Conservation (phyloP, 176 grass and related monocot species). For the Aegilops longissima region DNA sequence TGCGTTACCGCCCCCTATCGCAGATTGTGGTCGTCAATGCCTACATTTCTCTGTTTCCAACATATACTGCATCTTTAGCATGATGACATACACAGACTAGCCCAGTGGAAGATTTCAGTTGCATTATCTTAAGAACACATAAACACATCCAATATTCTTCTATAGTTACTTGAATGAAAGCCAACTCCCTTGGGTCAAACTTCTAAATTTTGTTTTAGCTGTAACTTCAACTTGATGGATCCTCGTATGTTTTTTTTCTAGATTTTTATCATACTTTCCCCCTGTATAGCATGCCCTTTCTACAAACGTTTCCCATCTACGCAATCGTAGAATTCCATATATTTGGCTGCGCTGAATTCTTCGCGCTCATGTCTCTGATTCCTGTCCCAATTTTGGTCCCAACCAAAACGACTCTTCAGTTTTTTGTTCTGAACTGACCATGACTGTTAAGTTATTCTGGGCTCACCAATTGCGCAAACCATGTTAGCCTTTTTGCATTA, state of each 20-base stretch:
- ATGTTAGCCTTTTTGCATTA: background rate
- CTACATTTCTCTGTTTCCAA: background rate
- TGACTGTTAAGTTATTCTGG: background rate
- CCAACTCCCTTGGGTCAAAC: background rate
- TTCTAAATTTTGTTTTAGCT: background rate
- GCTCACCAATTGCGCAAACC: background rate
- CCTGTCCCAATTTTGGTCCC: too few species aligned
- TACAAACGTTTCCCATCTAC: background rate
- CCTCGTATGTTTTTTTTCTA: background rate
- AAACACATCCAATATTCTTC: background rate
- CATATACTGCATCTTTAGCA: background rate
- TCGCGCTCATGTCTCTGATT: background rate
- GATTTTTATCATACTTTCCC: background rate
- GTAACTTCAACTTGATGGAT: background rate
- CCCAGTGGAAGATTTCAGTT: background rate
- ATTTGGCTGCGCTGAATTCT: background rate
- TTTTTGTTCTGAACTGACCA: background rate
- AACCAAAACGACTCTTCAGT: background rate
- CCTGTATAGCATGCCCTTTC: background rate
- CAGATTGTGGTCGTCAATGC: slow-evolving; percentile 43
- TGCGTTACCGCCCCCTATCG: background rate
- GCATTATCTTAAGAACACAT: background rate
- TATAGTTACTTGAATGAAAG: background rate
- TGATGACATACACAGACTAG: background rate
- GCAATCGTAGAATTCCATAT: background rate